Evolutionary conservation across 768 basidiomycete genomes (phyloP), one percentile per base, ranked within the genome.

Genomic region (Porphyrellus cyaneotinctus): DNA sequence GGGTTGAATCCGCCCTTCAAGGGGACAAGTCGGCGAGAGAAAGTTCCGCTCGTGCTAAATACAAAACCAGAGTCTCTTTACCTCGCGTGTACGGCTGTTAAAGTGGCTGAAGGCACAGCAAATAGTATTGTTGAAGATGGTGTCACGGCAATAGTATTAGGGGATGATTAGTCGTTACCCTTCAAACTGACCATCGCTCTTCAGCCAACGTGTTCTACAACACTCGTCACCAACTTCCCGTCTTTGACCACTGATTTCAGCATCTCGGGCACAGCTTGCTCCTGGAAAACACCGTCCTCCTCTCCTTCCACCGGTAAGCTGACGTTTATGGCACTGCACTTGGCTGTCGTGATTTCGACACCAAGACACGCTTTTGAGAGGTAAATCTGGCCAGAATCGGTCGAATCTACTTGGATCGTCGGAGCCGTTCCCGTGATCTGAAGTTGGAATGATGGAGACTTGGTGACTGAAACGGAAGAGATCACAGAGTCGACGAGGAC

Each of bases 241-340:
- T 79, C 74, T 64, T 82, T 74, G 24, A 99, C 75, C 32, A 83
- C 79, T 18, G 90, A 91, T 78, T 83, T 91, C 70, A 99, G 77
- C 91, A 97, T 98, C 73, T 99, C 97, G 0, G 97, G 95, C 18
- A 99, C 75, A 1, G 95, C 79, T 57, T 85, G 84, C 70, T 99
- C 97, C 56, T 81, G 81, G 61, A 94, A 97, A 41, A 95, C 77
- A 7, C 94, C 95, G 11, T 95, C 92, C 67, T 97, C 93, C 58
- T 93, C 92, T 17, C 84, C 91, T 58, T 84, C 84, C 1, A 87
- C 83, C 0, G 93, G 94, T 20, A 97, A 65, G 59, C 82, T 90
- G 58, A 99, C 77, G 71, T 98, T 99, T 70, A 99, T 88, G 30
- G 84, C 78, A 63, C 89, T 92, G 70, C 91, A 95, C 72, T 98